These are phyloP conservation scores for Cryphonectria naterciae DNA, from an alignment of 2,329 filamentous ascomycete genomes.

Conservation along the genomic window DNA sequence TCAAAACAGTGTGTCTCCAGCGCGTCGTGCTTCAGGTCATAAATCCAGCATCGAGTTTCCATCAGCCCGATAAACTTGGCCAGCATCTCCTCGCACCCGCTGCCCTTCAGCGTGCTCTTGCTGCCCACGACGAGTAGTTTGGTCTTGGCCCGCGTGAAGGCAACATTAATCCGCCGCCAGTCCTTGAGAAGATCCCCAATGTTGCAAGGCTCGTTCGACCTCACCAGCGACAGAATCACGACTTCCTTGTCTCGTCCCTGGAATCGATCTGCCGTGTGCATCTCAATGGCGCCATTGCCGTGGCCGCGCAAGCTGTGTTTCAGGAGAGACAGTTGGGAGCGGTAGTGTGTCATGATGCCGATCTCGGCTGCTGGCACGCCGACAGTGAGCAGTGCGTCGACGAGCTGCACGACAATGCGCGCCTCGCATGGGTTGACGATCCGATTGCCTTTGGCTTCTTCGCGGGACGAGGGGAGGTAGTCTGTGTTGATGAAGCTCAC, in stretches of 20 bases:
- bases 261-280: constrained; percentile 96
- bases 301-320: constrained; percentile 69
- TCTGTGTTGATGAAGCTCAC: constrained; percentile 93
- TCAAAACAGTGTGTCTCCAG: constrained; percentile 71
- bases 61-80: constrained; percentile 77
- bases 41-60: constrained; percentile 77
- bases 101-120: constrained; percentile 74
- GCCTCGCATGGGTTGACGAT: constrained; percentile 90
- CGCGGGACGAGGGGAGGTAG: constrained; percentile 65
- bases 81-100: constrained; percentile 76
- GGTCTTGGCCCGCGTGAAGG: constrained; percentile 88
- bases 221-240: constrained; percentile 82
- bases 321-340: constrained; percentile 84
- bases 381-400: constrained; percentile 74
- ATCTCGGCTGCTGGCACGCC: constrained; percentile 79
- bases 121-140: constrained; percentile 91
- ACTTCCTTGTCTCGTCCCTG: constrained; percentile 96
- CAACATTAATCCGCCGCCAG: constrained; percentile 93
- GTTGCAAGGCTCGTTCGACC: constrained; percentile 78
- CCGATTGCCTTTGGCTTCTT: constrained; percentile 78
- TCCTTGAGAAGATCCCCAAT: constrained; percentile 94
- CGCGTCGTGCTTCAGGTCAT: constrained; percentile 69
- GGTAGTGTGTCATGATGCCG: constrained; percentile 96
- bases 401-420: constrained; percentile 75
- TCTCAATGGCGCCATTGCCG: constrained; percentile 69